These are phyloP conservation scores for Termitomyces heimii DNA, from an alignment of 768 basidiomycete species.

Conservation along the genomic window DNA sequence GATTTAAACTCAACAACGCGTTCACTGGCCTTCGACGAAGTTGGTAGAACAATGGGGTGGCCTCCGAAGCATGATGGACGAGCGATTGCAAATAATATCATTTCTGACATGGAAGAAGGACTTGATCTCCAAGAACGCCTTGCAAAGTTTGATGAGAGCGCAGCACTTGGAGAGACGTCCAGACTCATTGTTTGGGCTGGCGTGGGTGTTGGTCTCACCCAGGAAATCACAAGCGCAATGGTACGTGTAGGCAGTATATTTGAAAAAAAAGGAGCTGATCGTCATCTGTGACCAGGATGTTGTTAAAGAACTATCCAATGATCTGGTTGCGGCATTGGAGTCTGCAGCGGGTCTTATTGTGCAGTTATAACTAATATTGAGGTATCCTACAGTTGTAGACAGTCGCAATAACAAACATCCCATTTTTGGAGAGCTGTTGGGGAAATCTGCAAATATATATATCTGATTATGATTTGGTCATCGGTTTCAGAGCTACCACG, in stretches of 20 bases:
- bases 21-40: conserved; percentile 33
- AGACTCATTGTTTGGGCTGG: conserved; percentile 38
- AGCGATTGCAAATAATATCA: not conserved
- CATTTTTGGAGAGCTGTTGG: too few relatives aligned
- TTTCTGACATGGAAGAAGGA: conserved; percentile 15
- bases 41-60: conserved; percentile 5
- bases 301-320: not conserved
- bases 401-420: too few relatives aligned
- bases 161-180: conserved; percentile 21
- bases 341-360: not conserved
- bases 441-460: too few relatives aligned
- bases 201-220: conserved; percentile 27
- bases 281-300: not conserved
- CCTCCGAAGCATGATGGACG: conserved; percentile 3
- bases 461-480: too few relatives aligned
- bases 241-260: too few relatives aligned
- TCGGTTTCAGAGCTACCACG: too few relatives aligned
- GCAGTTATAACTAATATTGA: too few relatives aligned
- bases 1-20: conserved; percentile 27
- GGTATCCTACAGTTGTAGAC: too few relatives aligned
- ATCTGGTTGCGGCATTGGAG: not conserved
- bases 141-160: conserved; percentile 21
- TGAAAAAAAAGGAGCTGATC: not conserved
- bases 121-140: conserved; percentile 21
- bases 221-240: conserved; percentile 4